phyloP scores from a whole-genome alignment of 2,329 filamentous ascomycete species.

The Rutstroemia sp. region DNA sequence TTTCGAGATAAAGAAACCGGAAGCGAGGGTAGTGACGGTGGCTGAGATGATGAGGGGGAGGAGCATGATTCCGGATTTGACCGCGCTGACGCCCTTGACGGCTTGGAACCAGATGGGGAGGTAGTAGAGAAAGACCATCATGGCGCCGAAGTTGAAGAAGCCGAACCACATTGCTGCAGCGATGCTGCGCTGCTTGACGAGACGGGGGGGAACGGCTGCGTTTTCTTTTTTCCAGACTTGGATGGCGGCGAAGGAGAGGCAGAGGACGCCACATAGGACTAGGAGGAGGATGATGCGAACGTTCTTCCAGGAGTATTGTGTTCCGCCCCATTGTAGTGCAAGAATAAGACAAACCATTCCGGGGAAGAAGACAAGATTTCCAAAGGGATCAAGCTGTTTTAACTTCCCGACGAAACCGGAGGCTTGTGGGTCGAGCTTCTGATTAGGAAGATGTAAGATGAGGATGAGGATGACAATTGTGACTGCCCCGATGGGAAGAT shows the following conservation, averaged over 20 bases:
- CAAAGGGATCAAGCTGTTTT: constrained; percentile 31
- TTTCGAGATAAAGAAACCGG: constrained; percentile 26
- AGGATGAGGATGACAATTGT: neutral
- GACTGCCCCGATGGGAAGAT: constrained; percentile 35
- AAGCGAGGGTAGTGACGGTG: constrained; percentile 23
- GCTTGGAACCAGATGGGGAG: constrained; percentile 20
- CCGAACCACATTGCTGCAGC: constrained; percentile 8
- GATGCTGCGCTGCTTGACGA: constrained; percentile 30
- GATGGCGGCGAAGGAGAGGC: constrained; percentile 28
- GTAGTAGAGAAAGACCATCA: constrained; percentile 28
- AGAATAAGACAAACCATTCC: constrained; percentile 32
- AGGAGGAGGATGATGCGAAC: constrained; percentile 34
- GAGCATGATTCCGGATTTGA: constrained; percentile 26
- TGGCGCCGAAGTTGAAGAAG: constrained; percentile 12
- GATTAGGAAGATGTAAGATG: neutral
- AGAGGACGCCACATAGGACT: constrained; percentile 25
- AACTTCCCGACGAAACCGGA: neutral
- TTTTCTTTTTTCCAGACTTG: constrained; percentile 34
- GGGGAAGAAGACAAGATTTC: constrained; percentile 37
- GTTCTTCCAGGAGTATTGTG: constrained; percentile 34
- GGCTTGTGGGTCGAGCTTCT: neutral
- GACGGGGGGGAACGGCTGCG: constrained; percentile 31
- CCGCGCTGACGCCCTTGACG: constrained; percentile 9
- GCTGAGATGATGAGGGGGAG: constrained; percentile 27
- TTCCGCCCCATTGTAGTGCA: constrained; percentile 39